A percentile compares a stretch with the other conserved stretches of the same genome.
phyloP scores from a whole-genome alignment of 225 moss, liverwort and hornwort genomes.

The Polytrichum commune region DNA sequence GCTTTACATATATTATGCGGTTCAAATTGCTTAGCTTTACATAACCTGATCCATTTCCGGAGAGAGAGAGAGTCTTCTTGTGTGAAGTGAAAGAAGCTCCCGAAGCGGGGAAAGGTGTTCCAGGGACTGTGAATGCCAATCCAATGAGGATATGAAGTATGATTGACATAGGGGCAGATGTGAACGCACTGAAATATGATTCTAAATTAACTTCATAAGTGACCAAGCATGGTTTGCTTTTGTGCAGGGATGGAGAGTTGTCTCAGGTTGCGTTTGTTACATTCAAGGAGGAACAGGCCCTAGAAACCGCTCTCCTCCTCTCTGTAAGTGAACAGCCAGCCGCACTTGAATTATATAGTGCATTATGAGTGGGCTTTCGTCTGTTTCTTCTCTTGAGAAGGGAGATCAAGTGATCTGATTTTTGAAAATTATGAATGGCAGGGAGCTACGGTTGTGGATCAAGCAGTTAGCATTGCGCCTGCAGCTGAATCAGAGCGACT shows the following conservation, averaged over 20 bases:
- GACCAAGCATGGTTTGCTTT: background rate
- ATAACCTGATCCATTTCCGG: too few species aligned
- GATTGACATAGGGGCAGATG: too few species aligned
- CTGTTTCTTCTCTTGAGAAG: background rate
- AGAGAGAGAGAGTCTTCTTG: too few species aligned
- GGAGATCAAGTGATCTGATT: background rate
- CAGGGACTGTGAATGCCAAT: too few species aligned
- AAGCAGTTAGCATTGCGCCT: slow-evolving; percentile 83
- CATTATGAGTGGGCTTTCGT: background rate
- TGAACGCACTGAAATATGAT: too few species aligned
- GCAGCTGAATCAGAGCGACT: slow-evolving; percentile 75
- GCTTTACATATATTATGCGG: too few species aligned
- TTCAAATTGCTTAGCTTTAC: too few species aligned
- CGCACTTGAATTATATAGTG: background rate
- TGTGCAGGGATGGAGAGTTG: slow-evolving; percentile 71
- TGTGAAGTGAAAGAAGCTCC: too few species aligned
- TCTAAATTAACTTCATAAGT: background rate
- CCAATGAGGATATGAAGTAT: too few species aligned
- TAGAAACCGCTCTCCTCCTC: slow-evolving; percentile 89
- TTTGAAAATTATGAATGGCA: slow-evolving; percentile 21
- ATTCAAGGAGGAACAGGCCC: slow-evolving; percentile 79
- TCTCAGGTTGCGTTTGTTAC: slow-evolving; percentile 92
- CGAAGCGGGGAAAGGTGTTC: too few species aligned
- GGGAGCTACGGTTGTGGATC: slow-evolving; percentile 97
- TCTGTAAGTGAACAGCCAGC: slow-evolving; percentile 52